Conservation (phyloP, 2,329 filamentous ascomycete species). For the Colletotrichum eleusines region DNA sequence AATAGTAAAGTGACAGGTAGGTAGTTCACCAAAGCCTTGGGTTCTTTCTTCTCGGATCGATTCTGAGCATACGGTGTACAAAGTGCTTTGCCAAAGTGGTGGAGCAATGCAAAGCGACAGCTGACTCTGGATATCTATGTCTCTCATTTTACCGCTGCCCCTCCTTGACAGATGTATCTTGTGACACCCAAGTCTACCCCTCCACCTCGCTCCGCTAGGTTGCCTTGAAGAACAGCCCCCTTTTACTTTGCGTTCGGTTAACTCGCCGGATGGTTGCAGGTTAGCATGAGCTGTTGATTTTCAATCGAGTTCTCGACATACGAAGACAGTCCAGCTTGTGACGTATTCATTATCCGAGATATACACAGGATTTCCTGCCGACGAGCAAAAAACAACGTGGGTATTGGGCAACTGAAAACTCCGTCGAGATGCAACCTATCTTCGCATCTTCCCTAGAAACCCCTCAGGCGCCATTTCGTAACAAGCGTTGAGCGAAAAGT, state of each 20-base stretch:
- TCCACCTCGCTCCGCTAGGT: not conserved
- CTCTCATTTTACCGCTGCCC: not conserved
- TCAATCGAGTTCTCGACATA: not conserved
- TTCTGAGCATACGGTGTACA: not conserved
- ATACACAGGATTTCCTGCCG: not conserved
- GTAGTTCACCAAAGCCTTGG: not conserved
- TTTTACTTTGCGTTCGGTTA: not conserved
- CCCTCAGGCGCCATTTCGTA: slow-evolving; percentile 6
- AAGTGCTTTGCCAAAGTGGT: not conserved
- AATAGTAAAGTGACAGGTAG: too few relatives aligned
- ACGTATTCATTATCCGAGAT: not conserved
- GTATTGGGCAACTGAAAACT: slow-evolving; percentile 25
- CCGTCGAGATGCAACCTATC: slow-evolving; percentile 9
- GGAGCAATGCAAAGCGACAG: not conserved
- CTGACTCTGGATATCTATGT: too few relatives aligned
- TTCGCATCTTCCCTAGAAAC: slow-evolving; percentile 1
- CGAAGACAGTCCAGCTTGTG: not conserved
- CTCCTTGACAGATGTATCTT: not conserved
- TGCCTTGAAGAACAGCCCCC: not conserved
- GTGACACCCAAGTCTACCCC: not conserved
- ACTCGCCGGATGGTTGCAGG: not conserved
- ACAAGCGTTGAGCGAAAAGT: not conserved
- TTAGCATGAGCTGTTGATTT: not conserved
- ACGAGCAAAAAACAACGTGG: slow-evolving; percentile 13
- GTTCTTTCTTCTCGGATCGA: not conserved